These are phyloP conservation scores for Pythium chondricola DNA, from an alignment of 352 stramenopile genomes.

Conservation along the genomic window DNA sequence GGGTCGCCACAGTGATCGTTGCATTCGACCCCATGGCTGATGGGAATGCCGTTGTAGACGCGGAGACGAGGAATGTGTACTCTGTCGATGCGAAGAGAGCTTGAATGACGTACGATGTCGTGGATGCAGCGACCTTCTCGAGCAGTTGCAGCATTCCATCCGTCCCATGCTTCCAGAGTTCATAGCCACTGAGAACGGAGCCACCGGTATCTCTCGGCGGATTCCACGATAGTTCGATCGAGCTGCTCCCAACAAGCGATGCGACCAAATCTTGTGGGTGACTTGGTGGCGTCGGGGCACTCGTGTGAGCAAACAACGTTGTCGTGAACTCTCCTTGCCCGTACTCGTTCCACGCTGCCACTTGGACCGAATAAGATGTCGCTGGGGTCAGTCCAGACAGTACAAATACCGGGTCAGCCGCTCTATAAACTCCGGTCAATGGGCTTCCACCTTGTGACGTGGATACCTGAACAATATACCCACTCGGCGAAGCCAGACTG, in stretches of 20 bases:
- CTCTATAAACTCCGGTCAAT: constrained; percentile 40
- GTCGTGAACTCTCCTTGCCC: constrained; percentile 31
- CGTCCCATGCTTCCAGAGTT: constrained; percentile 10
- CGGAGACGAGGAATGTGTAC: constrained; percentile 28
- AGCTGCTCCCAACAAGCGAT: constrained; percentile 9
- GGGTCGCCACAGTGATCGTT: constrained; percentile 17
- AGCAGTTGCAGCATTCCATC: not conserved
- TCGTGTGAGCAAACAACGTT: constrained; percentile 23
- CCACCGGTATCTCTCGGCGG: constrained; percentile 33
- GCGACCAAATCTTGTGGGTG: constrained; percentile 15
- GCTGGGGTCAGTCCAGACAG: constrained; percentile 29
- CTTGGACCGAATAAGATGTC: constrained; percentile 27
- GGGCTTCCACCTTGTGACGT: constrained; percentile 2
- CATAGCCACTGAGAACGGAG: constrained; percentile 19
- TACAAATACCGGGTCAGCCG: constrained; percentile 22
- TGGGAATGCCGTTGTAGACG: constrained; percentile 21
- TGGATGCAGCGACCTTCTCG: not conserved
- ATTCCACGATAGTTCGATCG: constrained; percentile 29
- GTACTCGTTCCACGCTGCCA: constrained; percentile 45
- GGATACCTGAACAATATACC: constrained; percentile 36
- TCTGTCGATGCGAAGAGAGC: constrained; percentile 27
- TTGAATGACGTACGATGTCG: constrained; percentile 11
- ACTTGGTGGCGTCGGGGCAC: constrained; percentile 20
- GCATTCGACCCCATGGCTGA: not conserved
- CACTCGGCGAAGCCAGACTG: not conserved